These are phyloP conservation scores for Penicillium subrubescens DNA, from an alignment of 495 filamentous ascomycete genomes.

Conservation along the genomic window DNA sequence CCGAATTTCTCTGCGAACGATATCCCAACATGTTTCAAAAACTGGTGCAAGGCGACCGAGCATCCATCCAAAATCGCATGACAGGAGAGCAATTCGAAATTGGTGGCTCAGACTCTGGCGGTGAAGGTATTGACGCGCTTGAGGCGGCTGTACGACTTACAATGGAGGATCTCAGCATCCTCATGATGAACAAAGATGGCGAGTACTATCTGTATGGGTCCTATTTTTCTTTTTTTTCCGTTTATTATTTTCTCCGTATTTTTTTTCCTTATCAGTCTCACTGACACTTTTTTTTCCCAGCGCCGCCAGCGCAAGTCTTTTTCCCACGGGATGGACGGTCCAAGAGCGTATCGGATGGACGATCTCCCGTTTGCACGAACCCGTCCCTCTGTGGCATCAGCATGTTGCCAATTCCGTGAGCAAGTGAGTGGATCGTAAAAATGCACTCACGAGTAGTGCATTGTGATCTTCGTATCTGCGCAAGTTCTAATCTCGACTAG, in stretches of 20 bases:
- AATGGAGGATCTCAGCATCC: conserved; percentile 60
- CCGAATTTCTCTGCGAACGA: conserved; percentile 50
- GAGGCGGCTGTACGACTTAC: conserved; percentile 58
- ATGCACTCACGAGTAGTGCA: background rate
- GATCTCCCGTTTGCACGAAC: conserved; percentile 52
- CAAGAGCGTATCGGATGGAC: conserved; percentile 56
- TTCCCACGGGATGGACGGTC: conserved; percentile 60
- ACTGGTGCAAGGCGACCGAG: conserved; percentile 29
- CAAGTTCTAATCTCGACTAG: conserved; percentile 25
- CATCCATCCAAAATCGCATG: conserved; percentile 48
- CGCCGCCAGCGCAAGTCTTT: conserved; percentile 58
- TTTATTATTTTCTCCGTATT: background rate
- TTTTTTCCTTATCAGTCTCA: background rate
- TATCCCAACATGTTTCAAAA: conserved; percentile 50
- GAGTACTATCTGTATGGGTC: conserved; percentile 53
- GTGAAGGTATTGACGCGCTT: conserved; percentile 45
- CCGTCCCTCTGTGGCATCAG: conserved; percentile 57
- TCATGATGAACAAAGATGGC: conserved; percentile 51
- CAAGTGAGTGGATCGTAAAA: conserved; percentile 42
- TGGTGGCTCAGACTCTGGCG: conserved; percentile 27
- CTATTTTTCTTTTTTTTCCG: background rate
- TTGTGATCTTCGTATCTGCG: background rate
- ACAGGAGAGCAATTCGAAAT: conserved; percentile 52
- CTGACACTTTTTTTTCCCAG: conserved; percentile 26
- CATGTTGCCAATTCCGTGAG: conserved; percentile 53